Base-by-base conservation (phyloP, 139 green algal species). In the Chlamydomonas asymmetrica region DNA sequence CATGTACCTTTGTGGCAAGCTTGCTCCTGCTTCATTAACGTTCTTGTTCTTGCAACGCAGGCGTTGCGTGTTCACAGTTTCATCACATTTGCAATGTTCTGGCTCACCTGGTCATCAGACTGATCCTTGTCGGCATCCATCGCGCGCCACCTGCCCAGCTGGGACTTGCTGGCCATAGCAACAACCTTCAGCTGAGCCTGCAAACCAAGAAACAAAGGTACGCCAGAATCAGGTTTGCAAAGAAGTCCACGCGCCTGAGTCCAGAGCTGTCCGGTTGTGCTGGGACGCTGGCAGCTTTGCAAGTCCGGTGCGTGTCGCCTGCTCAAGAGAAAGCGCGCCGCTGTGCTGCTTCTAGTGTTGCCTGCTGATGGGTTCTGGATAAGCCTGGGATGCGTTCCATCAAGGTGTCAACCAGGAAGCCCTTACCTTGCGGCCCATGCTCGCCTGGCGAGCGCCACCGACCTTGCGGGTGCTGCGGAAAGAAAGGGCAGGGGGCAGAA, bases 71-170 rank as follows among this genome's bases (percentile, higher is more conserved):
- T 27, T 57, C 79, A 37, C 29, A 6, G 50, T 23, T 39, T 23
- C 0, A 10, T 50, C 2, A 5, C n/a, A 41, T 43, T 25, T 23
- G 31, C 39, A 39, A 20, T 18, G 20, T 29, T 38, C 61, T 7
- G 23, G 9, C 78, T 43, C 69, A 93, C 91, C 89, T 97, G 94
- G 85, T 99, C 96, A 64, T 99, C 96, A 20, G 95, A 98, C 2
- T 75, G 70, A 73, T 99, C 96, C 61, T 88, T 66, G 77, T 54
- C 91, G 32, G 88, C 91, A 62, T 98, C 95, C 56, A 99, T 93
- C 59, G 86, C 84, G 32, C 74, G 84, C 93, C 93, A 99, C 48
- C 92, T 85, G 72, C 94, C 93, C 5, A 66, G 0, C 50, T 79
- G 73, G 49, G 23, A 23, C 56, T 59, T 63, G 62, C 73, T 40